Evolutionary conservation across 2,329 filamentous ascomycete species (phyloP), one percentile per base, ranked within the genome.

Genomic region (Cladosporium oxysporum): DNA sequence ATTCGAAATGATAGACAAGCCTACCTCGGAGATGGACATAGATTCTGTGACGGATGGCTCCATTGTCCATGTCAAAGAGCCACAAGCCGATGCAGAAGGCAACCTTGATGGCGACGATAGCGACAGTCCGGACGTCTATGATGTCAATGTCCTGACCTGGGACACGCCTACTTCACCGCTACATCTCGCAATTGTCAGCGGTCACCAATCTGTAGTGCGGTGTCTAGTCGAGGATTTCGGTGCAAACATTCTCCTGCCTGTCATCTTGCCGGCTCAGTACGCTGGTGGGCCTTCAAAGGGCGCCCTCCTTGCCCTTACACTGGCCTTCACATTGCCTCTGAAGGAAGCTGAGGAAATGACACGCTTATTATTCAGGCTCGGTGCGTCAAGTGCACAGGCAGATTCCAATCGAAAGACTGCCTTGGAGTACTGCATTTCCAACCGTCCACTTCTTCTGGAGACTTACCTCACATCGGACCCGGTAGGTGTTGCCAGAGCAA

Each of bases 91-190:
- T 31, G 35, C 47, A 16, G 58, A 66, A 7, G 49, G 35, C 23
- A 78, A 78, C 23, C 76, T 80, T 14, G 69, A 73, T 7, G 81
- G 85, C 26, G 83, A 87, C 1, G 83, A 85, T 21, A 83, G 87
- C 1, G 84, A 89, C 11, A 90, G 91, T 23, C 91, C 91, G 0
- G 91, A 96, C 76, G 85, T 93, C 62, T 94, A 91, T 75, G 88
- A 95, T 70, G 84, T 93, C 67, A 89, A 96, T 69, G 85, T 90
- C 1, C 75, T 91, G n/a, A 87, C 91, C 1, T 96, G 92, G 92
- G 92, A 96, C 71, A 85, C 83, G 5, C 87, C 88, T 5, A 86
- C 88, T 66, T 90, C 90, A 14, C 87, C 92, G 1, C 82, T 96
- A 5, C 92, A 96, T 75, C 83, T 93, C 31, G 92, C 92, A 8